Conservation (phyloP, 2,329 filamentous ascomycete genomes). For the Arachnomyces sp. region DNA sequence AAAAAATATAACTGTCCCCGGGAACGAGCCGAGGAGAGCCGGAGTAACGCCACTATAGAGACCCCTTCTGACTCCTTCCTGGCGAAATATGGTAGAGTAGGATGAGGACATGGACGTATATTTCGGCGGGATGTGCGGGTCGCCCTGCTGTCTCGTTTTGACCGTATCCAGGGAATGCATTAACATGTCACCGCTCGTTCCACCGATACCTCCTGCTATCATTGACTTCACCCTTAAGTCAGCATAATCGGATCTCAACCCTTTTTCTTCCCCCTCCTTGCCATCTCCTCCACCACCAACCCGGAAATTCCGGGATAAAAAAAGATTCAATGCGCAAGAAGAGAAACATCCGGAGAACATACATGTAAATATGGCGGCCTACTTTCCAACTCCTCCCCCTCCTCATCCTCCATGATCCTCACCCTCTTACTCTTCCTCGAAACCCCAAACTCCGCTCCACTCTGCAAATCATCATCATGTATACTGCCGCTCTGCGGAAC, state of each 20-base stretch:
- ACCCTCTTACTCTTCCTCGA: constrained; percentile 17
- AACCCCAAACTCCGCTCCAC: constrained; percentile 10
- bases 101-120: constrained; percentile 86
- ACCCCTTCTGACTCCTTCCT: constrained; percentile 79
- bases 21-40: constrained; percentile 84
- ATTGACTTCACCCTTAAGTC: constrained; percentile 57
- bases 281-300: not conserved
- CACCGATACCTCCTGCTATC: constrained; percentile 88
- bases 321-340: not conserved
- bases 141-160: constrained; percentile 95
- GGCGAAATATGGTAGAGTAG: constrained; percentile 85
- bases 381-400: constrained; percentile 16
- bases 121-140: constrained; percentile 84
- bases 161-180: constrained; percentile 99
- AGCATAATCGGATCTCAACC: not conserved
- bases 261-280: not conserved
- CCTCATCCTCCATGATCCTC: constrained; percentile 15
- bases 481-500: not conserved
- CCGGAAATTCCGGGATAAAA: too few relatives aligned
- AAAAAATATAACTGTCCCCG: constrained; percentile 91
- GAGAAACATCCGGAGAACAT: too few relatives aligned
- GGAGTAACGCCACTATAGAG: constrained; percentile 91
- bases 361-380: constrained; percentile 15
- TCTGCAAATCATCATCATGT: constrained; percentile 3
- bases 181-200: constrained; percentile 87